A percentile compares a stretch with the other conserved stretches of the same genome.
Evolutionary conservation across 441 rosid genomes (phyloP).

Genomic region (Corymbia calophylla): DNA sequence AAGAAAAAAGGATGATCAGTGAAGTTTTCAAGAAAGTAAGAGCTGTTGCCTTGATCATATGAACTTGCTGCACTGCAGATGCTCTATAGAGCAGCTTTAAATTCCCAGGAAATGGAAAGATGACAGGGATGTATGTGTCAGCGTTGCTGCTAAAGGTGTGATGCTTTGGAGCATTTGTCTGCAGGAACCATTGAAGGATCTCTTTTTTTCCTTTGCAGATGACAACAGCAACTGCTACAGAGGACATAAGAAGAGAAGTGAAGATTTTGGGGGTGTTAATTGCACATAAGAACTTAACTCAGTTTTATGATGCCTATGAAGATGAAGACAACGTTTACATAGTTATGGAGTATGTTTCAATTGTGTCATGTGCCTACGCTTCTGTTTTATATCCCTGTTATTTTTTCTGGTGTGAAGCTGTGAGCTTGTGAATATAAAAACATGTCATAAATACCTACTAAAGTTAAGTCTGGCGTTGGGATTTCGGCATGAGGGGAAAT

Average conservation of each 20-base stretch:
- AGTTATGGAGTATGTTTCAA: not conserved
- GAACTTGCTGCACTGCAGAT: not conserved
- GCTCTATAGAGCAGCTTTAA: not conserved
- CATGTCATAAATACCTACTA: not conserved
- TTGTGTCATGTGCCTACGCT: not conserved
- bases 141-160: not conserved
- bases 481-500: not conserved
- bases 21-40: not conserved
- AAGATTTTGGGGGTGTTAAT: not conserved
- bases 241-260: not conserved
- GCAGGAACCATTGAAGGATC: not conserved
- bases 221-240: not conserved
- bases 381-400: not conserved
- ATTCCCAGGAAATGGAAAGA: not conserved
- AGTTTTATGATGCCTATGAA: not conserved
- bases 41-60: not conserved
- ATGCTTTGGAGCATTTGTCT: not conserved
- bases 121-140: not conserved
- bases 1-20: not conserved
- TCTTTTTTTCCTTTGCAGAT: not conserved
- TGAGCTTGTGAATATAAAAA: not conserved
- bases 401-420: not conserved
- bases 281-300: accelerated
- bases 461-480: not conserved
- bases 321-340: not conserved